phyloP scores from a whole-genome alignment of 2,329 filamentous ascomycete genomes.

The Colletotrichum sp. region DNA sequence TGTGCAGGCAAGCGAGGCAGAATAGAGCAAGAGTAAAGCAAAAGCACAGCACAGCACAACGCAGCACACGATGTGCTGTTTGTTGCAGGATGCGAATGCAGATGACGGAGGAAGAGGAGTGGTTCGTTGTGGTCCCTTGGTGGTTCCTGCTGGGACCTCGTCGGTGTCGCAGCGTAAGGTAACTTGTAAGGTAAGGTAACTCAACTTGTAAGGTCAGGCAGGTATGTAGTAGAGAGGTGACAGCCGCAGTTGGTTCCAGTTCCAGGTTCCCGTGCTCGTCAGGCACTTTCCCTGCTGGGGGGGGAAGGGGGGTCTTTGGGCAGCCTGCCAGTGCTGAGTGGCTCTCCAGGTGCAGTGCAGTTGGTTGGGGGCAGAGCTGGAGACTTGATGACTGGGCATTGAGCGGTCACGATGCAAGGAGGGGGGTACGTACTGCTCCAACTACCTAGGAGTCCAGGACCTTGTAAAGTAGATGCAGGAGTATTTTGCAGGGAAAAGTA shows the following conservation, averaged over 20 bases:
- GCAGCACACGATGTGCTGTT: background rate
- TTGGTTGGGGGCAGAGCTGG: background rate
- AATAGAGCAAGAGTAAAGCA: background rate
- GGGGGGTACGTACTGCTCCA: background rate
- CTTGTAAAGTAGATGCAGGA: background rate
- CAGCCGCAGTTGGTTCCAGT: constrained; percentile 2
- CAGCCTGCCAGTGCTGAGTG: background rate
- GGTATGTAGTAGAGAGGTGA: background rate
- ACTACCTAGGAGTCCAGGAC: background rate
- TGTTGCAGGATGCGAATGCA: background rate
- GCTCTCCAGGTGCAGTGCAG: background rate
- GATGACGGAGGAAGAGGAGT: background rate
- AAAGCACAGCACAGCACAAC: background rate
- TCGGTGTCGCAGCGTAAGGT: background rate
- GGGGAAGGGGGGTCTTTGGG: background rate
- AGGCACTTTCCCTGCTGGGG: constrained; percentile 11
- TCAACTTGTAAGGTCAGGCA: background rate
- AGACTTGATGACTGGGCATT: background rate
- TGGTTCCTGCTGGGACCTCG: background rate
- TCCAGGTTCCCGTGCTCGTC: background rate
- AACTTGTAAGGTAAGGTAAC: background rate
- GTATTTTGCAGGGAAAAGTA: background rate
- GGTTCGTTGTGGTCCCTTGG: background rate
- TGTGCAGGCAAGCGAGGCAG: background rate
- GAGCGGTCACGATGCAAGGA: background rate